Base-by-base conservation (phyloP, 2,329 filamentous ascomycete species). In the Cladorrhinum sp. region DNA sequence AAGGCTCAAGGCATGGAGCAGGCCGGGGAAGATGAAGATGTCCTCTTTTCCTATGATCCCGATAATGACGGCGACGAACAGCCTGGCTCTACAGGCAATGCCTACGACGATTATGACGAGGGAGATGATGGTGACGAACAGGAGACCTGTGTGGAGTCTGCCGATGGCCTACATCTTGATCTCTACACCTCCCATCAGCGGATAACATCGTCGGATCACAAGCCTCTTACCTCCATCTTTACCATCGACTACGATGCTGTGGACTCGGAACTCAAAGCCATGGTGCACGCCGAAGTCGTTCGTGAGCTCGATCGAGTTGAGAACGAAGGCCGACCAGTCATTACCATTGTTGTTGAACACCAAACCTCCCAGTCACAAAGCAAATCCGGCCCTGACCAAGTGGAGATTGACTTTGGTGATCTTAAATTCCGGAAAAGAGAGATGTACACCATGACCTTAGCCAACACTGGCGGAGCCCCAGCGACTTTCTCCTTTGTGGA, bases 171-270 rank as follows among this genome's bases (percentile, higher is more conserved):
- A 64, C 73, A 74, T 24, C 75, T 86, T 32, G 83, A 86, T 58
- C 75, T 90, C 60, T 99, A 99, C 72, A 86, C 87, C 0, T 93
- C 93, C 0, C 91, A 98, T 69, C 95, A 98, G 73, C 84, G 90
- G 18, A 88, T 99, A 23, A 84, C 91, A 16, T 96, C 93, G 0
- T 98, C 93, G 0, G 95, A 99, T 68, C 95, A 99, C 75, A 99
- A 99, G 72, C 96, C 95, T 0, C 77, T 99, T 1, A 85, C 88
- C 61, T 91, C 92, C 0, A 79, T 93, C 0, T 98, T 98, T 70
- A 88, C 85, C 0, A 76, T 99, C 7, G 88, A 89, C 50, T 97
- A 95, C 70, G 91, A 97, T 64, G 89, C 91, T 0, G 90, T 96
- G 1, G 86, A 96, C 0, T 90, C 92, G 0, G 88, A 93, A 25